Base-by-base conservation (phyloP, 768 basidiomycete species). In the Coprinopsis cinerea region DNA sequence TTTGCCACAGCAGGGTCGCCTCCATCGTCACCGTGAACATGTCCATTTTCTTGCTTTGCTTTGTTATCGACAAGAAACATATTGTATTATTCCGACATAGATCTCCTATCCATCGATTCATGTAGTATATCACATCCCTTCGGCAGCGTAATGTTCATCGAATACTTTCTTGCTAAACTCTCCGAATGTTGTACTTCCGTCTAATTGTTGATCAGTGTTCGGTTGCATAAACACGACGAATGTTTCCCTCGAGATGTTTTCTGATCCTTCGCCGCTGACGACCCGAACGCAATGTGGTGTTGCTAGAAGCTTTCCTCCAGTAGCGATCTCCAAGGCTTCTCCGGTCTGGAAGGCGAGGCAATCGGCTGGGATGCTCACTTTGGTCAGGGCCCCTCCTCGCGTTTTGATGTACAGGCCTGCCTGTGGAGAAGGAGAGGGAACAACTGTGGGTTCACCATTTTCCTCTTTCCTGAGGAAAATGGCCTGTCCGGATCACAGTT, bases 311-410 rank as follows among this genome's bases (percentile, higher is more conserved):
- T 75, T 79, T 13, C 83, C 81, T 9, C 75, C 81, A 1, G 95
- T 97, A 20, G 94, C 85, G 20, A 97, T 72, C 64, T 96, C 85
- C 18, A 99, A 78, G 7, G 95, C 91, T 68, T 99, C 93, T 4
- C 96, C 96, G 0, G 93, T 98, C 65, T 99, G 96, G 66, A 99
- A 97, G 2, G 94, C 95, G 45, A 95, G 68, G 59, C 85, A 90
- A 61, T 89, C 80, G 15, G 69, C 60, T 3, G 96, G 95, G 54
- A 99, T 96, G 1, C 81, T 75, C 15, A 95, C 91, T 64, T 91
- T 93, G 13, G 80, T 82, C 23, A 94, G 64, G 20, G 81, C 70
- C 1, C 88, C 85, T 2, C 85, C 84, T 27, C 94, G 81, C 18
- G 88, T 92, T 40, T 83, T 83, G 57, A 99, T 96, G 67, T 93